phyloP scores from a whole-genome alignment of 805 yeast species.

The Myxozyma vanderwaltii region DNA sequence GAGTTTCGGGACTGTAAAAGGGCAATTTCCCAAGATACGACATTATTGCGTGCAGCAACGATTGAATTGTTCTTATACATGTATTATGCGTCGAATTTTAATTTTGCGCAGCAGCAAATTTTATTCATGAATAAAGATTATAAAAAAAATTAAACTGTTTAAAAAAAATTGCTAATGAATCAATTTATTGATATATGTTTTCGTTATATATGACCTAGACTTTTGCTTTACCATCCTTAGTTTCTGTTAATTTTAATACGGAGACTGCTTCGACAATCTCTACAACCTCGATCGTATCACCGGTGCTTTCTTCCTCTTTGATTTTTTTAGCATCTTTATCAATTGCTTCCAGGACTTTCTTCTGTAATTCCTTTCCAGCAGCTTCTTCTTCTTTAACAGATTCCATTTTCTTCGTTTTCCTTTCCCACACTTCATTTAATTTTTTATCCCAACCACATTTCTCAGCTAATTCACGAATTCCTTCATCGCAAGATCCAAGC shows the following conservation, averaged over 20 bases:
- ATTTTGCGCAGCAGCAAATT: too few species aligned
- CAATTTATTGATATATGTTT: background rate
- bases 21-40: too few species aligned
- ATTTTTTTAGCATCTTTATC: constrained; percentile 2
- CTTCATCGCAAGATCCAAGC: constrained; percentile 66
- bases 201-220: background rate
- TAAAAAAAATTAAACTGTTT: too few species aligned
- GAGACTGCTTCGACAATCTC: background rate
- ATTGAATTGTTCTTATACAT: too few species aligned
- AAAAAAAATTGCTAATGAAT: too few species aligned
- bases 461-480: constrained; percentile 56
- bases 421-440: constrained; percentile 20
- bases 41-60: too few species aligned
- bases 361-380: constrained; percentile 8
- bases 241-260: background rate
- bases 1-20: too few species aligned
- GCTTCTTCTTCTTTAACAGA: constrained; percentile 18
- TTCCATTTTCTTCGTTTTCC: constrained; percentile 10
- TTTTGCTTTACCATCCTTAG: background rate
- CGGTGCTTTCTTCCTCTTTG: background rate
- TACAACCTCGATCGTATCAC: background rate
- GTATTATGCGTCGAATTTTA: too few species aligned
- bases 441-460: constrained; percentile 61
- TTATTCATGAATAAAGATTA: background rate
- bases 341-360: constrained; percentile 14